These are phyloP conservation scores for Blastocladiella emersonii DNA, from an alignment of 371 early-diverging fungal genomes.

Conservation along the genomic window DNA sequence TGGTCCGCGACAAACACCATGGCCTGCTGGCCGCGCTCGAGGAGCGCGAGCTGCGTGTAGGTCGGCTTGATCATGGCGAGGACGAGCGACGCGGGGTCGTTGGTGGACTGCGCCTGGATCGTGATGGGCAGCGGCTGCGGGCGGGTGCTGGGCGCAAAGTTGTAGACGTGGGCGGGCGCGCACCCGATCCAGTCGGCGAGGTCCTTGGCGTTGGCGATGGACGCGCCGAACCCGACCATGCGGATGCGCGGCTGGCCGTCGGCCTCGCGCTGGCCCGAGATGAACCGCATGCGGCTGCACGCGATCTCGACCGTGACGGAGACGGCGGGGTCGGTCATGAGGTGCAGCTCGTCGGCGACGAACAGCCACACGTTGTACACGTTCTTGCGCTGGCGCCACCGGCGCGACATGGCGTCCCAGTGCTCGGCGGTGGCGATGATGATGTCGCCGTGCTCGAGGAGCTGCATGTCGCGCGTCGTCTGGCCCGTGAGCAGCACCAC, in stretches of 20 bases:
- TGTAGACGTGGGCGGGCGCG: slow-evolving; percentile 57
- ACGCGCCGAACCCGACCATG: slow-evolving; percentile 76
- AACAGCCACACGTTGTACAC: slow-evolving; percentile 81
- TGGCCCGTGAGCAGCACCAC: slow-evolving; percentile 91
- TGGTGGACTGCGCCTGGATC: slow-evolving; percentile 76
- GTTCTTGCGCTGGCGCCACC: slow-evolving; percentile 84
- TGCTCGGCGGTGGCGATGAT: slow-evolving; percentile 92
- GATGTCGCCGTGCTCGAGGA: slow-evolving; percentile 75
- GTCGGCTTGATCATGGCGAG: slow-evolving; percentile 83
- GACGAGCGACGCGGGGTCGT: slow-evolving; percentile 88
- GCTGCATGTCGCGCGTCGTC: slow-evolving; percentile 71
- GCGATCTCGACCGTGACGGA: slow-evolving; percentile 86
- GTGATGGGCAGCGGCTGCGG: slow-evolving; percentile 87
- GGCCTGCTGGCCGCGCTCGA: slow-evolving; percentile 48
- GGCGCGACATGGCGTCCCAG: slow-evolving; percentile 94
- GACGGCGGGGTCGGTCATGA: slow-evolving; percentile 62
- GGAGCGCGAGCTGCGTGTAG: slow-evolving; percentile 56
- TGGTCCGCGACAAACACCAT: slow-evolving; percentile 85
- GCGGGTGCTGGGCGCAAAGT: slow-evolving; percentile 85
- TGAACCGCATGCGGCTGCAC: slow-evolving; percentile 82
- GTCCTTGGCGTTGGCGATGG: slow-evolving; percentile 88
- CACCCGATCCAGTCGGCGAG: slow-evolving; percentile 93
- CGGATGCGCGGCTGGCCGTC: slow-evolving; percentile 44
- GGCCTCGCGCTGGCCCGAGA: slow-evolving; percentile 62
- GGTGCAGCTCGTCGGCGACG: slow-evolving; percentile 93